Evolutionary conservation across 805 yeast species (phyloP).

Genomic region (Schwanniomyces vanrijiae): DNA sequence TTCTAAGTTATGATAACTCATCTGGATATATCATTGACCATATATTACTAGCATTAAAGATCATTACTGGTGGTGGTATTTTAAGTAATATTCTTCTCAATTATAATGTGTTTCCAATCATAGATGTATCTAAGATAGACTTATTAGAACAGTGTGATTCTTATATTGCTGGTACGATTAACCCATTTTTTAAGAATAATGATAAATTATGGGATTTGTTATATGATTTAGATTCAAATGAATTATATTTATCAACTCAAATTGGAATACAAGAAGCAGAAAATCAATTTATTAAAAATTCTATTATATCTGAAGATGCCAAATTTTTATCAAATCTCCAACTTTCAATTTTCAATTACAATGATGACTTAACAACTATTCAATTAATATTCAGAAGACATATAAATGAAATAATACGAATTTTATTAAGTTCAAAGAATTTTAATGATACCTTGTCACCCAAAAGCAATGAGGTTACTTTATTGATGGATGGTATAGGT

Average conservation of each 20-base stretch:
- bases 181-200: conserved; percentile 59
- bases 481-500: conserved; percentile 43
- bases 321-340: conserved; percentile 43
- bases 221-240: conserved; percentile 57
- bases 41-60: conserved; percentile 37
- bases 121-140: conserved; percentile 61
- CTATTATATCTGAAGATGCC: conserved; percentile 47
- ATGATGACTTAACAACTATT: conserved; percentile 47
- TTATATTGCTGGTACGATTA: conserved; percentile 66
- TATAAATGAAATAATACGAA: conserved; percentile 41
- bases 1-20: conserved; percentile 40
- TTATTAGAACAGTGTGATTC: conserved; percentile 39
- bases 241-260: conserved; percentile 31
- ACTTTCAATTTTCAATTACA: conserved; percentile 41
- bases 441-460: conserved; percentile 21
- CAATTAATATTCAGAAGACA: conserved; percentile 45
- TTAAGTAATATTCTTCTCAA: conserved; percentile 38
- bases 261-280: conserved; percentile 10
- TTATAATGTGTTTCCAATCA: conserved; percentile 53
- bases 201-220: conserved; percentile 59
- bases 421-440: conserved; percentile 37
- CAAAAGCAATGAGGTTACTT: conserved; percentile 16
- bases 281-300: conserved; percentile 24
- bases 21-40: conserved; percentile 43
- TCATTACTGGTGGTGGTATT: conserved; percentile 45